Evolutionary conservation across 2,329 filamentous ascomycete genomes (phyloP).

Genomic region (Capronia coronata): DNA sequence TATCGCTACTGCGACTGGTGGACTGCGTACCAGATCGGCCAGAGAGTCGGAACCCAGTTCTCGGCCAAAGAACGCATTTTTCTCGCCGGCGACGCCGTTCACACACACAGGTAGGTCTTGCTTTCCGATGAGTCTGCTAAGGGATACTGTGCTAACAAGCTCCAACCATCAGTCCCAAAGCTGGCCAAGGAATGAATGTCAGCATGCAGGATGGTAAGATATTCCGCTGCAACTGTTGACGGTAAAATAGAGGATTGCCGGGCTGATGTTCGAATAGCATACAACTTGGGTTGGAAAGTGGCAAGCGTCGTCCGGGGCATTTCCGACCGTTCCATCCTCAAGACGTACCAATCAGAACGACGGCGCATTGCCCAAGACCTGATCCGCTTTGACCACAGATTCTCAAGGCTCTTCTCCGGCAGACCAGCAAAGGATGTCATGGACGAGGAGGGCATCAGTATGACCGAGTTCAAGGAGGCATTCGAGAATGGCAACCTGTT

Average conservation of each 20-base stretch:
- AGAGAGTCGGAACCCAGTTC: constrained; percentile 56
- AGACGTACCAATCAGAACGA: constrained; percentile 50
- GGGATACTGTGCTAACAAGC: not conserved
- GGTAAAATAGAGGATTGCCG: too few species aligned
- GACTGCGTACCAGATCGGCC: constrained; percentile 62
- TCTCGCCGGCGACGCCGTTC: constrained; percentile 61
- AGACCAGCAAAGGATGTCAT: constrained; percentile 54
- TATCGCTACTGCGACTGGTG: constrained; percentile 63
- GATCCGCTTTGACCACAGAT: constrained; percentile 56
- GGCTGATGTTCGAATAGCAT: constrained; percentile 32
- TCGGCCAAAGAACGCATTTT: constrained; percentile 56
- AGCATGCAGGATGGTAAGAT: constrained; percentile 56
- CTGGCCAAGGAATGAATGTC: constrained; percentile 67
- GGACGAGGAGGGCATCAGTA: constrained; percentile 55
- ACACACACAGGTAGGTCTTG: constrained; percentile 37
- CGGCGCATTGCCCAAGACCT: constrained; percentile 58
- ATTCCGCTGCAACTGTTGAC: not conserved
- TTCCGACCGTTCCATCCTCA: constrained; percentile 39
- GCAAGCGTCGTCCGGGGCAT: constrained; percentile 44
- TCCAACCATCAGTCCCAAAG: constrained; percentile 46
- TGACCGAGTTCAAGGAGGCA: constrained; percentile 56
- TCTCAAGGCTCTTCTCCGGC: constrained; percentile 52
- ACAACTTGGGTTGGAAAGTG: constrained; percentile 55
- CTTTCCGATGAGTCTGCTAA: not conserved
- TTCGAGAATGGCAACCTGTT: constrained; percentile 57